A percentile compares a stretch with the other conserved stretches of the same genome.
These are phyloP conservation scores for Ceratobasidium sp. DNA, from an alignment of 1,284 basidiomycete species.

Conservation along the genomic window DNA sequence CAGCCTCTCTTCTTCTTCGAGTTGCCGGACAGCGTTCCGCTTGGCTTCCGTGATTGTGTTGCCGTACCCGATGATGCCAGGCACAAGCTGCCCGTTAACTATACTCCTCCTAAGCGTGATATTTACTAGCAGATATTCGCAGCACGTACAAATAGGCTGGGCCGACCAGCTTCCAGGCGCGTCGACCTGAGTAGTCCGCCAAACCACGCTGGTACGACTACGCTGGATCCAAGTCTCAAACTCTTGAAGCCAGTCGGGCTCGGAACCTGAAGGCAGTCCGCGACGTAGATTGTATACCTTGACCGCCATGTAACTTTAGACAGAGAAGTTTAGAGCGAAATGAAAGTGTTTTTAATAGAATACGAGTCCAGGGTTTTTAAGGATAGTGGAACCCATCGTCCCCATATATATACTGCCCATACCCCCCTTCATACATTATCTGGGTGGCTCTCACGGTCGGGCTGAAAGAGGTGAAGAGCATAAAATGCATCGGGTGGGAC, in stretches of 20 bases:
- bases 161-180: background rate
- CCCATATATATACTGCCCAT: background rate
- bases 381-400: background rate
- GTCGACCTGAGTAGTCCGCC: background rate
- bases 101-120: background rate
- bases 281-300: background rate
- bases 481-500: background rate
- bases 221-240: constrained; percentile 28
- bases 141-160: background rate
- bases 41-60: background rate
- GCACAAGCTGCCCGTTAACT: background rate
- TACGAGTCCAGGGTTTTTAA: too few species aligned
- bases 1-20: constrained; percentile 5
- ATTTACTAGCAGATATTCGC: background rate
- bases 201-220: background rate
- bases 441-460: background rate
- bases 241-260: constrained; percentile 17
- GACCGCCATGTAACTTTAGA: too few species aligned
- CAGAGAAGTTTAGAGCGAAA: background rate
- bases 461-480: background rate
- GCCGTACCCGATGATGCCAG: background rate
- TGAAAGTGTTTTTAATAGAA: background rate
- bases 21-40: background rate
- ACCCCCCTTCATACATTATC: background rate
- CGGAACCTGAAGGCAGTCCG: background rate